Conservation (phyloP, 768 basidiomycete genomes). For the Russula abietina region DNA sequence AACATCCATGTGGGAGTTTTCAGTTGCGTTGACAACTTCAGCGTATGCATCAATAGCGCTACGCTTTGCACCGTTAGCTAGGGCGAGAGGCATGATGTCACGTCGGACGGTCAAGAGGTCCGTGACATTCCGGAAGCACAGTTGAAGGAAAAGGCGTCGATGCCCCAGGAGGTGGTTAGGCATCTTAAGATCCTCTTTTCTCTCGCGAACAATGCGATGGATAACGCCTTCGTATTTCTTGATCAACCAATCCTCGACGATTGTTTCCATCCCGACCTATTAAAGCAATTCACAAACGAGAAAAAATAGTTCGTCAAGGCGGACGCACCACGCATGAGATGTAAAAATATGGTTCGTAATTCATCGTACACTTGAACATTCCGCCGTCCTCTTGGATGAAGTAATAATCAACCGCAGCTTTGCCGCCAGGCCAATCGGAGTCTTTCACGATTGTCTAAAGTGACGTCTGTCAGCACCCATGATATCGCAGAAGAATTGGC, state of each 20-base stretch:
- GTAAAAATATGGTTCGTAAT: slow-evolving; percentile 92
- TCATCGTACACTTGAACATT: slow-evolving; percentile 91
- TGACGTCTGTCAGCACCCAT: neutral
- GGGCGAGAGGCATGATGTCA: slow-evolving; percentile 84
- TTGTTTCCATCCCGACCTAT: slow-evolving; percentile 78
- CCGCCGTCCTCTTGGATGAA: slow-evolving; percentile 96
- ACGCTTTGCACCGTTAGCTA: slow-evolving; percentile 85
- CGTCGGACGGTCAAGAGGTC: slow-evolving; percentile 84
- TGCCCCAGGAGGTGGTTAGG: slow-evolving; percentile 98
- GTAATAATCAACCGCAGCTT: slow-evolving; percentile 90
- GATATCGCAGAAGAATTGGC: neutral
- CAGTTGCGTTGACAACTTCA: slow-evolving; percentile 76
- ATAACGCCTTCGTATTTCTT: slow-evolving; percentile 90
- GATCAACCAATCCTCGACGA: slow-evolving; percentile 91
- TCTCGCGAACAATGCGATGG: slow-evolving; percentile 66
- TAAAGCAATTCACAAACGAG: slow-evolving; percentile 2
- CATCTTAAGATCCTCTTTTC: slow-evolving; percentile 90
- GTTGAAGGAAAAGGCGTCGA: slow-evolving; percentile 77
- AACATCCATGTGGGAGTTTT: slow-evolving; percentile 60
- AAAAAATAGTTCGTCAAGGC: neutral
- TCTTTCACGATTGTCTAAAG: slow-evolving; percentile 79
- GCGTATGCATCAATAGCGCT: slow-evolving; percentile 97
- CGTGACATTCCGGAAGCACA: slow-evolving; percentile 88
- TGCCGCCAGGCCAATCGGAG: slow-evolving; percentile 74
- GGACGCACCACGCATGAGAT: slow-evolving; percentile 81